Evolutionary conservation across 129 eudicot genomes (phyloP).

Genomic region (Rutidosis leptorrhynchoides): DNA sequence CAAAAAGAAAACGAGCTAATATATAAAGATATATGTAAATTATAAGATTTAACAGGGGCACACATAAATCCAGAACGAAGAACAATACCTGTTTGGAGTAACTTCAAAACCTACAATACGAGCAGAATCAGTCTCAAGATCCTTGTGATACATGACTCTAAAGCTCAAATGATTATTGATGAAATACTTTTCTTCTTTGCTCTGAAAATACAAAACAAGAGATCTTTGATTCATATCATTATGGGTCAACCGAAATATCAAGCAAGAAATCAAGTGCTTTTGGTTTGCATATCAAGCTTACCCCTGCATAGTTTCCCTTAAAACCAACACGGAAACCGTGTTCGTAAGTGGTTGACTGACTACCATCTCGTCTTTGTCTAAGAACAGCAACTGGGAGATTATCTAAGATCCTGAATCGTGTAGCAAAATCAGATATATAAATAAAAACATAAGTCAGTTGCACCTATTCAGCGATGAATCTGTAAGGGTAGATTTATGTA

Average conservation of each 20-base stretch:
- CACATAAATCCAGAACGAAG: background rate
- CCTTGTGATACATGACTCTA: slow-evolving; percentile 94
- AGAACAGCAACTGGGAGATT: slow-evolving; percentile 95
- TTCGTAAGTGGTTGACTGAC: slow-evolving; percentile 68
- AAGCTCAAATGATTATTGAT: slow-evolving; percentile 92
- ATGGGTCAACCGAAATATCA: background rate
- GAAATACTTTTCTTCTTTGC: slow-evolving; percentile 86
- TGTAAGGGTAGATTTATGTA: background rate
- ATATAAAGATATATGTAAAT: background rate
- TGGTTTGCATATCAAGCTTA: slow-evolving; percentile 33
- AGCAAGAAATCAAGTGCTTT: background rate
- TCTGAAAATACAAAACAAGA: slow-evolving; percentile 41
- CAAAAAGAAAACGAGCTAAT: background rate
- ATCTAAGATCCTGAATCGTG: slow-evolving; percentile 69
- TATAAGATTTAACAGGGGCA: background rate
- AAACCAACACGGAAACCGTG: slow-evolving; percentile 97
- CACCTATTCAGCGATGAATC: background rate
- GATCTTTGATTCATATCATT: slow-evolving; percentile 9
- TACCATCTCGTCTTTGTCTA: slow-evolving; percentile 88
- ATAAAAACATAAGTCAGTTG: background rate
- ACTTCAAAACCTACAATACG: slow-evolving; percentile 98
- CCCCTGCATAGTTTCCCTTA: slow-evolving; percentile 95
- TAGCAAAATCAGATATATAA: background rate
- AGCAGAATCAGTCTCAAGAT: slow-evolving; percentile 78
- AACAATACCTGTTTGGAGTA: slow-evolving; percentile 76